A percentile compares a stretch with the other conserved stretches of the same genome.
These are phyloP conservation scores for Apophysomyces variabilis DNA, from an alignment of 371 early-diverging fungal genomes.

Conservation along the genomic window DNA sequence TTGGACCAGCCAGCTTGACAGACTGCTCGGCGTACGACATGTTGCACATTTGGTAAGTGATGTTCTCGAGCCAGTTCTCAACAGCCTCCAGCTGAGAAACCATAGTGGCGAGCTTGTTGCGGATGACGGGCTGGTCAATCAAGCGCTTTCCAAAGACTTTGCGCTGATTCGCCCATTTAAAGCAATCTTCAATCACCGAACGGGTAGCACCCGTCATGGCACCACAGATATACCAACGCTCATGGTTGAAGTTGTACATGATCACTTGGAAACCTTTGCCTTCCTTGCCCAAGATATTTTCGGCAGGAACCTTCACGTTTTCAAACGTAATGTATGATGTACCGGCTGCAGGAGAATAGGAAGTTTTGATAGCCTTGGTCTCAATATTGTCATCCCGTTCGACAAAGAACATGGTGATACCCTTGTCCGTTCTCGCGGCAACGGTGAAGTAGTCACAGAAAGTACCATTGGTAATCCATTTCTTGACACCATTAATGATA, in stretches of 20 bases:
- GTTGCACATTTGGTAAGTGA: constrained; percentile 65
- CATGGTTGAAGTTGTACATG: constrained; percentile 62
- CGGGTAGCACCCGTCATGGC: constrained; percentile 29
- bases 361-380: constrained; percentile 66
- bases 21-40: constrained; percentile 62
- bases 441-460: constrained; percentile 66
- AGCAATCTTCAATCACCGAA: constrained; percentile 43
- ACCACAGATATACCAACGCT: constrained; percentile 46
- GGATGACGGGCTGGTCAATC: constrained; percentile 72
- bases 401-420: constrained; percentile 68
- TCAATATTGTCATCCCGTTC: constrained; percentile 61
- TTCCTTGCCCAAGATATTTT: constrained; percentile 73
- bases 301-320: constrained; percentile 75
- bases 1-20: constrained; percentile 65
- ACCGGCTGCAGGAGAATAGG: constrained; percentile 67
- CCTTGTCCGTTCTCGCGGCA: constrained; percentile 66
- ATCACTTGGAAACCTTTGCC: constrained; percentile 71
- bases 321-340: constrained; percentile 58
- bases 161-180: constrained; percentile 54
- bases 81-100: constrained; percentile 58
- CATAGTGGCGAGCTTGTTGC: constrained; percentile 74
- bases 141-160: constrained; percentile 85
- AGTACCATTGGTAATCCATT: constrained; percentile 72
- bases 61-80: constrained; percentile 57
- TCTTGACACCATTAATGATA: constrained; percentile 82